A percentile compares a stretch with the other conserved stretches of the same genome.
These are phyloP conservation scores for Phytophthora pluvialis DNA, from an alignment of 352 stramenopile genomes.

Conservation along the genomic window DNA sequence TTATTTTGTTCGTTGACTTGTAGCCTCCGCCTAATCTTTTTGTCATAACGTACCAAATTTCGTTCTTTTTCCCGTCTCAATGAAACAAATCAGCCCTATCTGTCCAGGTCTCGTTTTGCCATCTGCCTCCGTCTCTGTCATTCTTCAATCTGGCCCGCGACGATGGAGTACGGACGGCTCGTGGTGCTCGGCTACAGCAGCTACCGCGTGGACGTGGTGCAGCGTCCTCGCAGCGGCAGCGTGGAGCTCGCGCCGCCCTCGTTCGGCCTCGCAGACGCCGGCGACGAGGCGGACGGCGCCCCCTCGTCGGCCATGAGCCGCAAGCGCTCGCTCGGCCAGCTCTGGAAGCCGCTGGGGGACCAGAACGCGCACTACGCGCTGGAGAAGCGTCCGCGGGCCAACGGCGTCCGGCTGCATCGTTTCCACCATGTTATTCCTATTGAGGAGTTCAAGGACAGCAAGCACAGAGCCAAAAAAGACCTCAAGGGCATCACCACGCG, in stretches of 20 bases:
- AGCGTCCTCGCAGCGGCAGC: conserved; percentile 29
- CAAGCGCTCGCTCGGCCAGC: conserved; percentile 58
- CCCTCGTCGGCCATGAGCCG: conserved; percentile 13
- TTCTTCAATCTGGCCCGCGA: conserved; percentile 6
- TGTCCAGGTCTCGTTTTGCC: neutral
- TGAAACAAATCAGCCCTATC: too few species aligned
- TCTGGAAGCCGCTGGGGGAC: conserved; percentile 76
- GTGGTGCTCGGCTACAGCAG: conserved; percentile 87
- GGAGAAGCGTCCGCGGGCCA: conserved; percentile 48
- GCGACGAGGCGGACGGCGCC: conserved; percentile 14
- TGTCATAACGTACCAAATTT: conserved; percentile 23
- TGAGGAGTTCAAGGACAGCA: conserved; percentile 3
- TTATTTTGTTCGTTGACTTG: conserved; percentile 8
- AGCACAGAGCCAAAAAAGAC: conserved; percentile 37
- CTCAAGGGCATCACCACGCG: conserved; percentile 57
- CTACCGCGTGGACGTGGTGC: conserved; percentile 72
- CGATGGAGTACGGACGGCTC: conserved; percentile 84
- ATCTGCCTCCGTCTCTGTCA: conserved; percentile 18
- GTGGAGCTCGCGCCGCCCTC: conserved; percentile 26
- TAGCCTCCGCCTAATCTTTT: neutral
- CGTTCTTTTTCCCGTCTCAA: conserved; percentile 1
- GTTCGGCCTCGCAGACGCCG: conserved; percentile 44
- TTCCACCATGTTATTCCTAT: conserved; percentile 67
- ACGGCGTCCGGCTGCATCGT: conserved; percentile 55
- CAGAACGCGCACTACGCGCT: conserved; percentile 79